phyloP scores from a whole-genome alignment of 352 stramenopile genomes.

The Pythium periplocum region DNA sequence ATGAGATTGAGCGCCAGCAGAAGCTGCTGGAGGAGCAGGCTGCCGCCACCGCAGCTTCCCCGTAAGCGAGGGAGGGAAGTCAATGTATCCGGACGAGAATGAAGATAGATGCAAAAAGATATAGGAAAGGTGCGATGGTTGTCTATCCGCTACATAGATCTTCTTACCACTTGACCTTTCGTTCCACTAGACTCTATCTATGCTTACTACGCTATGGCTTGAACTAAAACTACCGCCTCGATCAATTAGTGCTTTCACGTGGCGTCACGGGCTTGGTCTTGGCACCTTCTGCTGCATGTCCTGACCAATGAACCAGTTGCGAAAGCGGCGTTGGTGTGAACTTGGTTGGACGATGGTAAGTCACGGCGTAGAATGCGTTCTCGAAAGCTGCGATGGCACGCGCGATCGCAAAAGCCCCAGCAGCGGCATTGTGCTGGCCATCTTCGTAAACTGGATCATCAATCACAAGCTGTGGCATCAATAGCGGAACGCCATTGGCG shows the following conservation, averaged over 20 bases:
- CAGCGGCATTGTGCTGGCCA: constrained; percentile 74
- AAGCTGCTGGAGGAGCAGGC: constrained; percentile 61
- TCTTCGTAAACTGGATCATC: constrained; percentile 77
- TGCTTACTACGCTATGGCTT: too few species aligned
- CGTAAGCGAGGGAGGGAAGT: too few species aligned
- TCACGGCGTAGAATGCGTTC: constrained; percentile 74
- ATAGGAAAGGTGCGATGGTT: not conserved
- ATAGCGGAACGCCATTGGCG: constrained; percentile 25
- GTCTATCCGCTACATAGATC: constrained; percentile 9
- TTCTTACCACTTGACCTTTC: not conserved
- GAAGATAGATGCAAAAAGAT: constrained; percentile 2
- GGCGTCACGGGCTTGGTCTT: not conserved
- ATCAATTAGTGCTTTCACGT: too few species aligned
- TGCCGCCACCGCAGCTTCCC: constrained; percentile 6
- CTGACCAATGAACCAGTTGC: constrained; percentile 76
- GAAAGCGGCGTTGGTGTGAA: constrained; percentile 78
- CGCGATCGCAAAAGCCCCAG: constrained; percentile 69
- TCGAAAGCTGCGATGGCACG: constrained; percentile 77
- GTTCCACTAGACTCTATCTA: too few species aligned
- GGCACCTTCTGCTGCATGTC: constrained; percentile 20
- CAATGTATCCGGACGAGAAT: too few species aligned
- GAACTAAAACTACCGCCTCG: too few species aligned
- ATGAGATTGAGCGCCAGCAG: constrained; percentile 87
- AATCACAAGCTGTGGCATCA: constrained; percentile 80
- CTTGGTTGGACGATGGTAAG: constrained; percentile 64